A percentile compares a stretch with the other conserved stretches of the same genome.
phyloP scores from a whole-genome alignment of 2,329 filamentous ascomycete genomes.

The Arthrobotrys musiformis region DNA sequence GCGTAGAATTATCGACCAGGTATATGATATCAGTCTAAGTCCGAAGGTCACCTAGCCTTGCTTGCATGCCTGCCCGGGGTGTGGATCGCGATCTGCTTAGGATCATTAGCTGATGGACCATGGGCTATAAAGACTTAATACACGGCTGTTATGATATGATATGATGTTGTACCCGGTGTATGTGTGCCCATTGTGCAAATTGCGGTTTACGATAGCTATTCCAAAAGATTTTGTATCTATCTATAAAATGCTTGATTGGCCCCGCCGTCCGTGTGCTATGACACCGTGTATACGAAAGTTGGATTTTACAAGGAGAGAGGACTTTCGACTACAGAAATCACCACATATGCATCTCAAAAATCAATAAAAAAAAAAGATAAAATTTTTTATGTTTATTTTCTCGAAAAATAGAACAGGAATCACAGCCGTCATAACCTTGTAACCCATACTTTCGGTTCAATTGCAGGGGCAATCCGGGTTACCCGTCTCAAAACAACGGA shows the following conservation, averaged over 20 bases:
- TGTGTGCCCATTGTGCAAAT: constrained; percentile 1
- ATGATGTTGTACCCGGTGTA: neutral
- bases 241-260: constrained; percentile 21
- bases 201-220: neutral
- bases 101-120: neutral
- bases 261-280: neutral
- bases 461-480: constrained; percentile 18
- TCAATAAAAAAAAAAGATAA: neutral
- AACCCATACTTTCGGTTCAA: constrained; percentile 1
- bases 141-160: constrained; percentile 7
- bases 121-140: constrained; percentile 14
- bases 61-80: constrained; percentile 19
- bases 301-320: neutral
- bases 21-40: constrained; percentile 21
- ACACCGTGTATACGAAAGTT: constrained; percentile 6
- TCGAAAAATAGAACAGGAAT: neutral
- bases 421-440: constrained; percentile 1
- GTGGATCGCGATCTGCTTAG: constrained; percentile 53
- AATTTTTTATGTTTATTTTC: too few relatives aligned
- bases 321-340: neutral
- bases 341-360: constrained; percentile 7
- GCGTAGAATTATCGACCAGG: constrained; percentile 36
- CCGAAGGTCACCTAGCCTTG: constrained; percentile 20
- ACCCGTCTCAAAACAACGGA: constrained; percentile 8
- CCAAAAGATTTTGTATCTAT: neutral